Conservation (phyloP, 2,329 filamentous ascomycete species). For the Cladosporium sp. region DNA sequence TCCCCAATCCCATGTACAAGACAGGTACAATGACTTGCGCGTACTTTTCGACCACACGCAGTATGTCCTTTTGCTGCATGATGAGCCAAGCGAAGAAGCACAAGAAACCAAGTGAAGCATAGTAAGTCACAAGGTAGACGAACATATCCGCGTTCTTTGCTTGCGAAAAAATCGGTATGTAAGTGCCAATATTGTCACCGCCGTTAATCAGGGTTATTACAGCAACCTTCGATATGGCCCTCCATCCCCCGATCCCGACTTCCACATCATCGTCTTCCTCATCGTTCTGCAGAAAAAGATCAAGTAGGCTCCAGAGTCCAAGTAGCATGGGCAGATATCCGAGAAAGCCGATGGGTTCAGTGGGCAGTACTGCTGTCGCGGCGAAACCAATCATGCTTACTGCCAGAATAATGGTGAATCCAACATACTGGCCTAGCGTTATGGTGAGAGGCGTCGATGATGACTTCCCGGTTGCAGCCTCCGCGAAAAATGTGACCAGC, state of each 20-base stretch:
- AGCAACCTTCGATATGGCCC: neutral
- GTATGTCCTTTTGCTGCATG: slow-evolving; percentile 2
- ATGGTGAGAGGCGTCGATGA: slow-evolving; percentile 9
- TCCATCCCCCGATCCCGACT: neutral
- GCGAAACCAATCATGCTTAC: slow-evolving; percentile 36
- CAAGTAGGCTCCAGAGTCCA: slow-evolving; percentile 1
- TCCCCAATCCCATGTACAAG: neutral
- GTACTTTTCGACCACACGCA: slow-evolving; percentile 1
- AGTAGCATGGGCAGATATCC: neutral
- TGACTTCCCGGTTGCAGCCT: slow-evolving; percentile 26
- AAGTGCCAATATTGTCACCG: slow-evolving; percentile 3
- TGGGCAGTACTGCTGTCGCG: slow-evolving; percentile 29
- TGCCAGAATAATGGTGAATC: slow-evolving; percentile 33
- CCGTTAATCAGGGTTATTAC: neutral
- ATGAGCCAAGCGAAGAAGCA: neutral
- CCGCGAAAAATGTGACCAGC: slow-evolving; percentile 36
- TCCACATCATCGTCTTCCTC: neutral
- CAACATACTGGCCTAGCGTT: slow-evolving; percentile 22
- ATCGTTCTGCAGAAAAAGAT: neutral
- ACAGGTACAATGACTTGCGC: neutral
- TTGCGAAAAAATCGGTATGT: neutral
- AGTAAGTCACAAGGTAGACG: neutral
- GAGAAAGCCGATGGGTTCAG: slow-evolving; percentile 5
- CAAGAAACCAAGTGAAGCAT: neutral
- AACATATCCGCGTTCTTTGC: neutral